These are phyloP conservation scores for Colletotrichum ledebouriae DNA, from an alignment of 2,329 filamentous ascomycete species.

Conservation along the genomic window DNA sequence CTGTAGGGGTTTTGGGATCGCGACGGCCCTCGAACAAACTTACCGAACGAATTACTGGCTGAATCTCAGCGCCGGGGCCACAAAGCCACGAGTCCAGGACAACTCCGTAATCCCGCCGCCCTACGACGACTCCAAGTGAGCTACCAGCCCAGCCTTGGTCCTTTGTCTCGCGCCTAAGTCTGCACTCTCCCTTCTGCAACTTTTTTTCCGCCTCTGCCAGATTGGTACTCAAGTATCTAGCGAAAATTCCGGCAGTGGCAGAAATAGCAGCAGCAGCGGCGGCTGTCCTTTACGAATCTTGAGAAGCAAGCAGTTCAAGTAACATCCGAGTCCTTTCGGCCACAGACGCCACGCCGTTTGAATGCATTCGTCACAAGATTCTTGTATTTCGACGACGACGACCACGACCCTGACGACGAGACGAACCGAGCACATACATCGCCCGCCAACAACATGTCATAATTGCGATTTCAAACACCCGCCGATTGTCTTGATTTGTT, in stretches of 20 bases:
- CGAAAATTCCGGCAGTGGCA: no score
- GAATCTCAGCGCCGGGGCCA: no score
- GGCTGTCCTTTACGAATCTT: not conserved
- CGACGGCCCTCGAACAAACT: no score
- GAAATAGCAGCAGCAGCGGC: no score
- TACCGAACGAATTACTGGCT: no score
- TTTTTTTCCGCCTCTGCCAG: no score
- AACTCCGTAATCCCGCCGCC: no score
- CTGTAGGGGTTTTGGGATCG: no score
- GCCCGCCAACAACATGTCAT: slow-evolving; percentile 28
- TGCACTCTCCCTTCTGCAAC: no score
- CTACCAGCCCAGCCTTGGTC: no score
- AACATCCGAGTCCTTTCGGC: not conserved
- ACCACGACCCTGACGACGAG: slow-evolving; percentile 11
- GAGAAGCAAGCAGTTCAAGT: not conserved
- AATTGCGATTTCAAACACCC: not conserved
- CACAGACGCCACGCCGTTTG: slow-evolving; percentile 21
- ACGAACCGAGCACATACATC: slow-evolving; percentile 11
- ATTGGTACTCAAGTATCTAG: no score
- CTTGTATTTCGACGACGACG: not conserved
- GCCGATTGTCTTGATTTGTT: slow-evolving; percentile 22
- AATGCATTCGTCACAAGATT: slow-evolving; percentile 27
- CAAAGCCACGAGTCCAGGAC: slow-evolving; percentile 1
- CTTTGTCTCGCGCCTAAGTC: no score
- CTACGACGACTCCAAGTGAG: not conserved